These are phyloP conservation scores for Aspergillus fischeri DNA, from an alignment of 2,329 filamentous ascomycete genomes.

Conservation along the genomic window DNA sequence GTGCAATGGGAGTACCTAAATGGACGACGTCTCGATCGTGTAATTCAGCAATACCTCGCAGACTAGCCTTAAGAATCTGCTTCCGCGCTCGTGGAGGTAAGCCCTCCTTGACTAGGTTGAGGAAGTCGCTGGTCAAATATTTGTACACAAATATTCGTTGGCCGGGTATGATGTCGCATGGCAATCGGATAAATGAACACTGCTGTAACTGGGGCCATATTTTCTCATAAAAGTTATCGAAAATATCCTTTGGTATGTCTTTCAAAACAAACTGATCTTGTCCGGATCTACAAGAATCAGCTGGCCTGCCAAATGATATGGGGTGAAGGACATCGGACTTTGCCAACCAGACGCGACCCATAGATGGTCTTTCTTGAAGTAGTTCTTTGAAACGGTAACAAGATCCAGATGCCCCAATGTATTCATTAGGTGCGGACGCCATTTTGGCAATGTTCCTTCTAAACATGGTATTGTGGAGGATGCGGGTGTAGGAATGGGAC, in stretches of 20 bases:
- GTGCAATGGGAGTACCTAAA: conserved; percentile 16
- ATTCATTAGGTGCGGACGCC: neutral
- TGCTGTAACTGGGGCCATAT: conserved; percentile 22
- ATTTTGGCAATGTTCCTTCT: neutral
- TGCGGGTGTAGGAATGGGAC: too few species aligned
- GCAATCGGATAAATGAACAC: conserved; percentile 37
- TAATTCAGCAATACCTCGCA: conserved; percentile 34
- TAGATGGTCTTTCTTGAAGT: conserved; percentile 29
- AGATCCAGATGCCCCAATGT: conserved; percentile 22
- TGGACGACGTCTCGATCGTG: conserved; percentile 32
- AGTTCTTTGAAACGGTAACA: conserved; percentile 29
- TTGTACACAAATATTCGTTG: conserved; percentile 44
- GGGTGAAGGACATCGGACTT: conserved; percentile 16
- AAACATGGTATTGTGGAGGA: neutral
- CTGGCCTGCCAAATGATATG: neutral
- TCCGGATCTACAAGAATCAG: conserved; percentile 14
- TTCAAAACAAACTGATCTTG: conserved; percentile 19
- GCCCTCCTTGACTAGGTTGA: conserved; percentile 41
- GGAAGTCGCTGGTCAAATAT: conserved; percentile 42
- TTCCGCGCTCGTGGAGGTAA: conserved; percentile 38
- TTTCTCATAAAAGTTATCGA: conserved; percentile 1
- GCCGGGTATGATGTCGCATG: conserved; percentile 42
- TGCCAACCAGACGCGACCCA: conserved; percentile 32
- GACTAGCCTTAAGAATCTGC: conserved; percentile 41
- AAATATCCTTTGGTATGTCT: too few species aligned